Conservation (phyloP, 352 stramenopile species). For the Pythium brachiatum region DNA sequence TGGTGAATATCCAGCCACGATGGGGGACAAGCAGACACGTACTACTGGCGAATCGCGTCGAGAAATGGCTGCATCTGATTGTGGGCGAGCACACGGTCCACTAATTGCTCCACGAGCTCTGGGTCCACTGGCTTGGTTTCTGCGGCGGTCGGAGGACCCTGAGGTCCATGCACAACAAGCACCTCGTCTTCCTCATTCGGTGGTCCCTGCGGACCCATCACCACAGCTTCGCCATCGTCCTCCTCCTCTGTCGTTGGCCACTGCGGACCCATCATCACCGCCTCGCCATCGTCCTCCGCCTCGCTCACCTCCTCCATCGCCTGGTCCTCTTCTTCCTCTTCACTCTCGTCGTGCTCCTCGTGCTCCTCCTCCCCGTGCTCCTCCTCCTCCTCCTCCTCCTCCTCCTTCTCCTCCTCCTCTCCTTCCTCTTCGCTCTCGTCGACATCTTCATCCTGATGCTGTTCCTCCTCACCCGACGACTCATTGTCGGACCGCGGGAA, state of each 20-base stretch:
- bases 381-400: conserved; percentile 2
- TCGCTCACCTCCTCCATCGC: neutral
- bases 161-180: conserved; percentile 5
- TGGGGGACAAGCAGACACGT: neutral
- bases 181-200: neutral
- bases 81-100: conserved; percentile 65
- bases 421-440: conserved; percentile 7
- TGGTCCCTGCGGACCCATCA: neutral
- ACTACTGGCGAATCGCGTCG: conserved; percentile 49
- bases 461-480: conserved; percentile 10
- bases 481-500: conserved; percentile 3
- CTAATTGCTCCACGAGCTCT: conserved; percentile 34
- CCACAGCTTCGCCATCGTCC: neutral
- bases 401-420: neutral
- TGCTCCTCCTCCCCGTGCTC: neutral
- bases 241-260: neutral
- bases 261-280: neutral
- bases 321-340: neutral
- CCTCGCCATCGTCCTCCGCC: neutral
- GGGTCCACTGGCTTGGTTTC: neutral
- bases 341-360: conserved; percentile 5
- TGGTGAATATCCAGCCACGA: neutral
- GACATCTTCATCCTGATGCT: neutral
- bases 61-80: conserved; percentile 68
- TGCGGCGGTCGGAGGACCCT: conserved; percentile 4